Conservation (phyloP, 2,329 filamentous ascomycete species). For the Ceratocystis eucalypticola region DNA sequence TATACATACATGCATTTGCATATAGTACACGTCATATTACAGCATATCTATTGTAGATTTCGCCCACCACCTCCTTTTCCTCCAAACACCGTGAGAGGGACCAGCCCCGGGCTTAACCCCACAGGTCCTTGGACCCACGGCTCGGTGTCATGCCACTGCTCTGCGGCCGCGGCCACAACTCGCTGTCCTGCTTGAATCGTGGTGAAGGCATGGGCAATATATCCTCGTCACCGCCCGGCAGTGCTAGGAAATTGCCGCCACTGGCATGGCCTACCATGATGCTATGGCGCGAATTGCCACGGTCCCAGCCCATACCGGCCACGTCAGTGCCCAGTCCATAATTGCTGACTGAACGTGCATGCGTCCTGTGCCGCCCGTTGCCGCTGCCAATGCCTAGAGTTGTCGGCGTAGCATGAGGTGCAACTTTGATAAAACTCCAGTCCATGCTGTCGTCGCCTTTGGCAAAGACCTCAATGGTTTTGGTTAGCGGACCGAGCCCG, state of each 20-base stretch:
- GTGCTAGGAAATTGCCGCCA: slow-evolving; percentile 38
- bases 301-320: slow-evolving; percentile 36
- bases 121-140: slow-evolving; percentile 30
- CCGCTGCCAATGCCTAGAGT: not conserved
- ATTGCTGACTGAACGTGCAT: slow-evolving; percentile 37
- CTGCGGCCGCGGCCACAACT: slow-evolving; percentile 30
- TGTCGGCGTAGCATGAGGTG: slow-evolving; percentile 24
- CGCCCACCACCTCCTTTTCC: not conserved
- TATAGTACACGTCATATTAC: not conserved
- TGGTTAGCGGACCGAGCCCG: slow-evolving; percentile 31
- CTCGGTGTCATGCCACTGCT: slow-evolving; percentile 33
- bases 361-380: not conserved
- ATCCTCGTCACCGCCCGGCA: slow-evolving; percentile 29
- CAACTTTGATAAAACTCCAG: slow-evolving; percentile 44
- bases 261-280: slow-evolving; percentile 38
- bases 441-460: slow-evolving; percentile 45
- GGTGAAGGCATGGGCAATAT: slow-evolving; percentile 20
- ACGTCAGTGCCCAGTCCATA: slow-evolving; percentile 45
- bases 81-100: not conserved
- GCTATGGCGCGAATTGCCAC: slow-evolving; percentile 39
- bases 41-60: not conserved
- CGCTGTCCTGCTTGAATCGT: slow-evolving; percentile 24
- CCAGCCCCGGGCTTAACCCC: slow-evolving; percentile 26
- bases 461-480: slow-evolving; percentile 46
- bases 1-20: not conserved